phyloP scores from a whole-genome alignment of 1,139 yeast species.

The Lodderomyces theae region DNA sequence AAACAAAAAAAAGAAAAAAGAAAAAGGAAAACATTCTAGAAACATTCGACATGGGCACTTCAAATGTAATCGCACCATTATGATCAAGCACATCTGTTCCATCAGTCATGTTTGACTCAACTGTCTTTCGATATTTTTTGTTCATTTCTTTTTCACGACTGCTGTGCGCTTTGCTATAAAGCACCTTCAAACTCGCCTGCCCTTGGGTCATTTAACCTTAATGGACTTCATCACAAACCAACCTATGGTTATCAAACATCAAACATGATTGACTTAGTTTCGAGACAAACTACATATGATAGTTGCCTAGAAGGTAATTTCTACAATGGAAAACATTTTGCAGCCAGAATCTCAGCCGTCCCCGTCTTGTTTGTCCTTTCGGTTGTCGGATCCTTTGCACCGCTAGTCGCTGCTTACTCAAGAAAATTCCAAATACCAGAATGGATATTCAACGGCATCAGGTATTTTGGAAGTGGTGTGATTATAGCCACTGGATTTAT shows the following conservation, averaged over 20 bases:
- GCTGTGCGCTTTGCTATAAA: no score
- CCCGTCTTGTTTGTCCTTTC: constrained; percentile 32
- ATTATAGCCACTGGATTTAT: constrained; percentile 37
- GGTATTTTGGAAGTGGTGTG: constrained; percentile 35
- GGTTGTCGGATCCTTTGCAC: constrained; percentile 31
- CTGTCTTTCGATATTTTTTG: no score
- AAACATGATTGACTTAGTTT: not conserved
- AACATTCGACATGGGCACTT: no score
- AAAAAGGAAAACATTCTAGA: no score
- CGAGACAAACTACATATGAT: not conserved
- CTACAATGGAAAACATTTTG: constrained; percentile 19
- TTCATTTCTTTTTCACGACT: no score
- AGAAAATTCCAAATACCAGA: constrained; percentile 23
- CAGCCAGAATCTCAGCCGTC: constrained; percentile 28
- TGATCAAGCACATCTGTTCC: no score
- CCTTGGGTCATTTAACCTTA: not conserved
- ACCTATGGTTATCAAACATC: not conserved
- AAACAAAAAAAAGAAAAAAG: no score
- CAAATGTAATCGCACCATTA: no score
- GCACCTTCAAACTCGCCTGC: not conserved
- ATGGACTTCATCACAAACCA: not conserved
- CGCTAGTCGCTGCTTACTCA: constrained; percentile 23
- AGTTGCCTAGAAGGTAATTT: constrained; percentile 19
- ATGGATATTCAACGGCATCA: constrained; percentile 27
- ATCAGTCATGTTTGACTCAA: no score